Evolutionary conservation across 352 stramenopile species (phyloP).

Genomic region (Globisporangium okanoganense): DNA sequence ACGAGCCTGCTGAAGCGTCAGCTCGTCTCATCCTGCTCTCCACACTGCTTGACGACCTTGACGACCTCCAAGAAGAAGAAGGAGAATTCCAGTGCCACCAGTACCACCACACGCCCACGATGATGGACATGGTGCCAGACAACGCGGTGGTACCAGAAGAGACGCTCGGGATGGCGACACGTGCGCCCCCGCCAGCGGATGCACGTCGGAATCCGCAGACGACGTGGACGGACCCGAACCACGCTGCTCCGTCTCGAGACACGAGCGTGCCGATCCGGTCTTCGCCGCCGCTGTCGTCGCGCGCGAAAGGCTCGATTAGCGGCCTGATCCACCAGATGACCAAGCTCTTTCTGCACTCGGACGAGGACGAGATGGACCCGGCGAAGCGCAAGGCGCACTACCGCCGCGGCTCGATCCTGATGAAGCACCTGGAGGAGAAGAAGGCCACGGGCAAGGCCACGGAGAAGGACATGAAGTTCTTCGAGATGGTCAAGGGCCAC

Average conservation of each 20-base stretch:
- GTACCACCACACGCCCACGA: background rate
- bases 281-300: slow-evolving; percentile 3
- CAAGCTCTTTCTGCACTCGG: slow-evolving; percentile 30
- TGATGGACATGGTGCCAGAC: slow-evolving; percentile 17
- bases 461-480: slow-evolving; percentile 79
- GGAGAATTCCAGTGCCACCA: background rate
- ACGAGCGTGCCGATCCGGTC: background rate
- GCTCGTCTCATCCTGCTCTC: background rate
- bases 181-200: background rate
- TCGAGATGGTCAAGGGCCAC: slow-evolving; percentile 67
- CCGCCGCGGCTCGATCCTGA: slow-evolving; percentile 62
- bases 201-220: slow-evolving; percentile 1
- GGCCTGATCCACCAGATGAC: slow-evolving; percentile 34
- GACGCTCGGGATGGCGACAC: background rate
- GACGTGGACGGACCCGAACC: slow-evolving; percentile 2
- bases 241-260: background rate
- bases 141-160: slow-evolving; percentile 18
- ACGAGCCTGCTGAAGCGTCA: slow-evolving; percentile 3
- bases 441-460: slow-evolving; percentile 52
- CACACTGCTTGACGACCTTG: background rate
- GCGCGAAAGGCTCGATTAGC: slow-evolving; percentile 23
- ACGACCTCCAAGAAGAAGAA: background rate
- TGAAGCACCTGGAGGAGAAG: slow-evolving; percentile 69
- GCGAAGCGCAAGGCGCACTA: slow-evolving; percentile 47
- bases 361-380: slow-evolving; percentile 37